A percentile compares a stretch with the other conserved stretches of the same genome.
Evolutionary conservation across 2,329 filamentous ascomycete species (phyloP).

Genomic region (Venturia effusa): DNA sequence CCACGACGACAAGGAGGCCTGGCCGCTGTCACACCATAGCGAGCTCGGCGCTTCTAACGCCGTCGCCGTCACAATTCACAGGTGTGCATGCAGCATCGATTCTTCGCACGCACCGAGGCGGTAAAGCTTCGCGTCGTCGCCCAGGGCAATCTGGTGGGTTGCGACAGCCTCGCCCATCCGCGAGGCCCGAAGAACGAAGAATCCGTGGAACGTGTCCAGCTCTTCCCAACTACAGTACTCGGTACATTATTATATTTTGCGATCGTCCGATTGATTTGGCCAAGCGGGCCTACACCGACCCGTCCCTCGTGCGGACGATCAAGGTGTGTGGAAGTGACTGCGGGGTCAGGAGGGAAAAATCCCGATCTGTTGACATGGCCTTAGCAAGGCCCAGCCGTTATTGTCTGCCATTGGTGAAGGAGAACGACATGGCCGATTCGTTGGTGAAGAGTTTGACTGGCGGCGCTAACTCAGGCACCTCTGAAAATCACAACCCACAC

Average conservation of each 20-base stretch:
- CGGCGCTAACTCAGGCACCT: neutral
- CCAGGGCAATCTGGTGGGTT: neutral
- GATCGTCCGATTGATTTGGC: neutral
- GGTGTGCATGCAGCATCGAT: neutral
- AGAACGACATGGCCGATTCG: conserved; percentile 2
- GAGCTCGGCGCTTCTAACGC: neutral
- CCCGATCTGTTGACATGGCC: neutral
- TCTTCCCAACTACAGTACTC: neutral
- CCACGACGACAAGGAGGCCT: neutral
- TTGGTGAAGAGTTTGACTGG: neutral
- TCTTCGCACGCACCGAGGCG: neutral
- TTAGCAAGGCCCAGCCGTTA: neutral
- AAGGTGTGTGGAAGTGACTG: neutral
- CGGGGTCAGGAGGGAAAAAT: neutral
- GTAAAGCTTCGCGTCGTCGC: neutral
- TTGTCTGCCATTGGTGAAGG: neutral
- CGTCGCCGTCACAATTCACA: neutral
- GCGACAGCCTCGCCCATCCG: neutral
- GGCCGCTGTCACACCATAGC: neutral
- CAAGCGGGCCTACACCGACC: neutral
- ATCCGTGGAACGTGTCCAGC: neutral
- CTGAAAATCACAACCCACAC: neutral
- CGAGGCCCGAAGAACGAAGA: neutral
- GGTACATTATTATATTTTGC: neutral
- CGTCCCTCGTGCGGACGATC: neutral